phyloP scores from a whole-genome alignment of 768 basidiomycete genomes.

The Tylopilus cervinicoccineus region DNA sequence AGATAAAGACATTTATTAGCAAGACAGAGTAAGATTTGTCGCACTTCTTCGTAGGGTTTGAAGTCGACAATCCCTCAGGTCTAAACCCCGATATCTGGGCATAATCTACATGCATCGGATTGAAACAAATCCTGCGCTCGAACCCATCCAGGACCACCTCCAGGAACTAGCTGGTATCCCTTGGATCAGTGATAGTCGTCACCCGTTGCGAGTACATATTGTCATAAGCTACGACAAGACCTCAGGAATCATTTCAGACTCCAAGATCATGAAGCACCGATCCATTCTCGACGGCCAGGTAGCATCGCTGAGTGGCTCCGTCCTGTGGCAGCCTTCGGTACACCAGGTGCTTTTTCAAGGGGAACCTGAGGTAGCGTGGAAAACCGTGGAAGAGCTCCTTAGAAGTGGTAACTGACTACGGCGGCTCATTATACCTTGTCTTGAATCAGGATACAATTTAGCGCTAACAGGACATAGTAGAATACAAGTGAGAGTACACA shows the following conservation, averaged over 20 bases:
- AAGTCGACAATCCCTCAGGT: background rate
- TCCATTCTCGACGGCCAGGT: background rate
- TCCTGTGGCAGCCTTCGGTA: constrained; percentile 3
- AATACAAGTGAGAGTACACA: background rate
- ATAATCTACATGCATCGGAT: constrained; percentile 18
- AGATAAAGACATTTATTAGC: constrained; percentile 4
- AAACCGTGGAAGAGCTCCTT: constrained; percentile 9
- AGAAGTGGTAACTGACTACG: background rate
- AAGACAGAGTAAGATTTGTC: background rate
- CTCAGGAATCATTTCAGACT: background rate
- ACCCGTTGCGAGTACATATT: constrained; percentile 1
- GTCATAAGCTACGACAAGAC: constrained; percentile 12
- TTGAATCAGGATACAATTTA: background rate
- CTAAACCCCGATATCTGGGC: constrained; percentile 2
- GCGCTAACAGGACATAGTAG: background rate
- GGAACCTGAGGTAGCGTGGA: constrained; percentile 12
- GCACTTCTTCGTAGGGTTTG: background rate
- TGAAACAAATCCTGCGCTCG: constrained; percentile 11
- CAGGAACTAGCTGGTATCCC: background rate
- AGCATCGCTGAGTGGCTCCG: background rate
- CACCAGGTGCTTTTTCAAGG: constrained; percentile 8
- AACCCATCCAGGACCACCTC: constrained; percentile 6
- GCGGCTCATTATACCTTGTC: background rate
- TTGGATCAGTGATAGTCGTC: background rate
- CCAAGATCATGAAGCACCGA: background rate